Percentiles rank a stretch among this genome's conserved stretches.
Conservation (phyloP, 2,329 filamentous ascomycete genomes). For the Fusarium clavum region DNA sequence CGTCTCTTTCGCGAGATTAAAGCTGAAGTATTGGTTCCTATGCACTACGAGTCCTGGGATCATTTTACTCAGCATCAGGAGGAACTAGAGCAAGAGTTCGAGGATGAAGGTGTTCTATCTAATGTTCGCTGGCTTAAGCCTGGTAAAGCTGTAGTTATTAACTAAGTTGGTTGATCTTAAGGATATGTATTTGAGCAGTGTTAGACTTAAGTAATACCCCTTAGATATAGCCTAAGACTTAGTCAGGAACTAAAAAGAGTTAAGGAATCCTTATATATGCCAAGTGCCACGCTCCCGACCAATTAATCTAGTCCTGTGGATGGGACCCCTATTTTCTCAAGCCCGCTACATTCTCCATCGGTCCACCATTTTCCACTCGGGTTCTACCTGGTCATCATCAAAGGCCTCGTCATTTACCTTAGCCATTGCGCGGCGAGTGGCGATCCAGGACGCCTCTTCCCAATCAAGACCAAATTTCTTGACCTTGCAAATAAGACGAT, state of each 20-base stretch:
- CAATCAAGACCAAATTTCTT: not conserved
- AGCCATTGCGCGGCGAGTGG: not conserved
- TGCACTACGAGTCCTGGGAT: conserved; percentile 21
- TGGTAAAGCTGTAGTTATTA: not conserved
- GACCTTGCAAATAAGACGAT: not conserved
- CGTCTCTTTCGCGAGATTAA: conserved; percentile 2
- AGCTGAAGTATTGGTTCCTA: conserved; percentile 9
- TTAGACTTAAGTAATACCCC: not conserved
- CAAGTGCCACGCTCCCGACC: fast-evolving
- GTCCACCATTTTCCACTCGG: too few relatives aligned
- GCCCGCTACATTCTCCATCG: too few relatives aligned
- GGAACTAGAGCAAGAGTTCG: not conserved
- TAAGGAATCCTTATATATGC: not conserved
- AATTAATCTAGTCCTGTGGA: too few relatives aligned
- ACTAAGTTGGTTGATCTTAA: not conserved
- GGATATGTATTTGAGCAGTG: not conserved
- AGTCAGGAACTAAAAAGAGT: not conserved
- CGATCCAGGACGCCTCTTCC: not conserved
- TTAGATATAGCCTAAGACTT: not conserved
- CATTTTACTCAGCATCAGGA: conserved; percentile 3
- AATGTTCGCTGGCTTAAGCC: not conserved
- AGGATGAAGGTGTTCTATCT: not conserved
- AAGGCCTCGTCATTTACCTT: not conserved
- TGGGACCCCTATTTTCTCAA: too few relatives aligned
- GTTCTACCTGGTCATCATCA: not conserved